phyloP scores from a whole-genome alignment of 2,329 filamentous ascomycete species.

The Pestalotiopsis sp. region DNA sequence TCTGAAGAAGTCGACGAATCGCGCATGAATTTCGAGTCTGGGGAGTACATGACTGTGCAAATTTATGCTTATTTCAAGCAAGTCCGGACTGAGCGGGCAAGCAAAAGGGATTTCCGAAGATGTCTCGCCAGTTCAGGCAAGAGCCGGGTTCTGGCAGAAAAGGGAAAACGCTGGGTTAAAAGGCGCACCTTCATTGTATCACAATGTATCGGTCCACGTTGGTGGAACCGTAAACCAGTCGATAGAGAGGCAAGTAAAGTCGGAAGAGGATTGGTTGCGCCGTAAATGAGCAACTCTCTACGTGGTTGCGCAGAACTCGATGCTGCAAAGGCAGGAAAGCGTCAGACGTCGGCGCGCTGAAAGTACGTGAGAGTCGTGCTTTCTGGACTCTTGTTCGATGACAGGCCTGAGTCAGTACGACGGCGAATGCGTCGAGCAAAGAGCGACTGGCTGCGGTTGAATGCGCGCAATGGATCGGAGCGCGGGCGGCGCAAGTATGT shows the following conservation, averaged over 20 bases:
- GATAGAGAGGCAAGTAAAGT: not conserved
- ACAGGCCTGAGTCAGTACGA: slow-evolving; percentile 13
- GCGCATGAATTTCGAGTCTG: slow-evolving; percentile 23
- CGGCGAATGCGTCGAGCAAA: slow-evolving; percentile 3
- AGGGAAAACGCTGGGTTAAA: slow-evolving; percentile 27
- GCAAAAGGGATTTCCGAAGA: slow-evolving; percentile 5
- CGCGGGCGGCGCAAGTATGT: not conserved
- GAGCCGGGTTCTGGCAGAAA: slow-evolving; percentile 15
- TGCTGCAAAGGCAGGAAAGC: not conserved
- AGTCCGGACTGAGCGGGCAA: not conserved
- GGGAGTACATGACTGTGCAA: slow-evolving; percentile 28
- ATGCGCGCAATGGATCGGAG: not conserved
- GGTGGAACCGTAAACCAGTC: slow-evolving; percentile 15
- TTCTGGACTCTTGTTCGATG: slow-evolving; percentile 5
- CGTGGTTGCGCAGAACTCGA: not conserved
- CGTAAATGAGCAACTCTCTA: not conserved
- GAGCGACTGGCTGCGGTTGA: not conserved
- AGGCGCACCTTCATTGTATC: slow-evolving; percentile 38
- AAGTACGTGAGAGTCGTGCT: not conserved
- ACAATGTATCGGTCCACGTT: slow-evolving; percentile 27
- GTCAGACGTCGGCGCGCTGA: slow-evolving; percentile 2
- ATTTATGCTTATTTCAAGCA: slow-evolving; percentile 6
- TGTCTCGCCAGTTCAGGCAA: slow-evolving; percentile 18
- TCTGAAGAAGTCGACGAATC: slow-evolving; percentile 24
- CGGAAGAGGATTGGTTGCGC: not conserved